These are phyloP conservation scores for Melocanna baccifera DNA, from an alignment of 176 grass and related monocot genomes.

Conservation along the genomic window DNA sequence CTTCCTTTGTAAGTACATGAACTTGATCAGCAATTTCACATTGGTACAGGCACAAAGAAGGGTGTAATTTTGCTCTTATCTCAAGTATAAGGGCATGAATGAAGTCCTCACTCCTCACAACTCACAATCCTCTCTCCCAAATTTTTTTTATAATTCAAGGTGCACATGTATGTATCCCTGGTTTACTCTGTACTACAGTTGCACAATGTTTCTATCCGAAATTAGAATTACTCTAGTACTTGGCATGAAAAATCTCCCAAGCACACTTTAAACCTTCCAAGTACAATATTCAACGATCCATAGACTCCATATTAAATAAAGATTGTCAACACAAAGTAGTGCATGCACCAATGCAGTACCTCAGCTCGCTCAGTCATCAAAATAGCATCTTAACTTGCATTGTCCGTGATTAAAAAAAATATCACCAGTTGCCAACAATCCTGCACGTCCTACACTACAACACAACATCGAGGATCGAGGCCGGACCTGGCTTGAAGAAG, in stretches of 20 bases:
- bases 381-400: constrained; percentile 11
- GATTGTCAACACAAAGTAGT: constrained; percentile 2
- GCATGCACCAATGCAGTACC: not conserved
- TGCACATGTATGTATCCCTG: not conserved
- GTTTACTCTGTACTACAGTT: not conserved
- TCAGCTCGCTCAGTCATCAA: not conserved
- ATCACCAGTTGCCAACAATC: not conserved
- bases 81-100: not conserved
- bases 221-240: constrained; percentile 2
- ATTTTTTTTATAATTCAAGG: not conserved
- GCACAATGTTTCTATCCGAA: constrained; percentile 4
- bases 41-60: not conserved
- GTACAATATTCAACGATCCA: not conserved
- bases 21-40: constrained; percentile 14
- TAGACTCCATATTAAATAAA: not conserved
- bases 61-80: not conserved
- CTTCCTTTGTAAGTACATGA: not conserved
- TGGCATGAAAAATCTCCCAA: not conserved
- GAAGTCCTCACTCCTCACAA: not conserved
- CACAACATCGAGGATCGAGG: not conserved
- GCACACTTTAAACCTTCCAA: not conserved
- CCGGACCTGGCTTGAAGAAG: constrained; percentile 63
- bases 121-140: not conserved
- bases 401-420: not conserved
- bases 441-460: not conserved